phyloP scores from a whole-genome alignment of 192 early-diverging fungal genomes.

The Ambispora gerdemannii region DNA sequence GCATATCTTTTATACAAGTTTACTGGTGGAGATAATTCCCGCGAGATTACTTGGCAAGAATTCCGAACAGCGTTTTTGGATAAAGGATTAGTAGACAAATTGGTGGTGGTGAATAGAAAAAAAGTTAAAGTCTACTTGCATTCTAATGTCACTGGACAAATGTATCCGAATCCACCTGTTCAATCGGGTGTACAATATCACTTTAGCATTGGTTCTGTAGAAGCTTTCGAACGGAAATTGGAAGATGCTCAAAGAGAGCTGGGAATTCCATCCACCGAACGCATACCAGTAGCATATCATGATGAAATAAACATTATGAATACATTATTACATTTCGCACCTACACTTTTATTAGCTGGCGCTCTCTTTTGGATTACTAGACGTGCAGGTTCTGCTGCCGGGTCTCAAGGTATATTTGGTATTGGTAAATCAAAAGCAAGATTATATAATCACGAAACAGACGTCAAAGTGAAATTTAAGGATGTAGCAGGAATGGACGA shows the following conservation, averaged over 20 bases:
- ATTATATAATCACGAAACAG: slow-evolving; percentile 96
- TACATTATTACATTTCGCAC: slow-evolving; percentile 86
- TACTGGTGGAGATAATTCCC: slow-evolving; percentile 43
- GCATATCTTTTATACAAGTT: slow-evolving; percentile 53
- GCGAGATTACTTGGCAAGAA: slow-evolving; percentile 90
- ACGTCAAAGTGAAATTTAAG: slow-evolving; percentile 96
- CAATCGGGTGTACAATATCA: slow-evolving; percentile 51
- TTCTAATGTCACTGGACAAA: slow-evolving; percentile 40
- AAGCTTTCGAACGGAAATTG: slow-evolving; percentile 90
- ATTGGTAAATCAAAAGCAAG: slow-evolving; percentile 94
- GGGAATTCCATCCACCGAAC: slow-evolving; percentile 82
- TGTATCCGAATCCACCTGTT: slow-evolving; percentile 53
- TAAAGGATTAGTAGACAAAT: slow-evolving; percentile 85
- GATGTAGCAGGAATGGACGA: slow-evolving; percentile 99
- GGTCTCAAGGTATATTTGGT: slow-evolving; percentile 85
- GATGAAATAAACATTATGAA: slow-evolving; percentile 73
- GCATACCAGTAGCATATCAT: slow-evolving; percentile 88
- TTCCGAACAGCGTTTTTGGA: slow-evolving; percentile 87
- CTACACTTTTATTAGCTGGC: slow-evolving; percentile 88
- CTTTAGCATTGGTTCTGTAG: slow-evolving; percentile 93
- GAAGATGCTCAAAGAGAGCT: slow-evolving; percentile 88
- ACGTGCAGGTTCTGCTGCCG: slow-evolving; percentile 64
- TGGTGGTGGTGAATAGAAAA: slow-evolving; percentile 86
- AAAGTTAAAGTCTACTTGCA: slow-evolving; percentile 78
- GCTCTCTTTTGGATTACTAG: slow-evolving; percentile 84